Base-by-base conservation (phyloP, 1,284 basidiomycete species). In the Apiotrichum siamense region DNA sequence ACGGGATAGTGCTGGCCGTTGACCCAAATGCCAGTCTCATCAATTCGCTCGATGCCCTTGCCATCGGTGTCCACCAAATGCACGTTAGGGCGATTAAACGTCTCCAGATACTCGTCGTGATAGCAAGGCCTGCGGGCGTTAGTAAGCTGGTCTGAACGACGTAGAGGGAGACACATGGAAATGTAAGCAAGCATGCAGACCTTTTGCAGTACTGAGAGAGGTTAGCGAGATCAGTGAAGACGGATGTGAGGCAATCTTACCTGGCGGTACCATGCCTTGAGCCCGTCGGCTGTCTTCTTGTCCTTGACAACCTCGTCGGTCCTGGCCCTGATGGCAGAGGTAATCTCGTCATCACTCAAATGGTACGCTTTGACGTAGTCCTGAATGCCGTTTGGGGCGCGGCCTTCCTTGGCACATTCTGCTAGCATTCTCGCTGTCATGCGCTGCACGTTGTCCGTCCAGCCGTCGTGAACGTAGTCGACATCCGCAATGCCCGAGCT, bases 251-350 rank as follows among this genome's bases (percentile, higher is more conserved):
- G n/a, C n/a, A n/a, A n/a, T n/a, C n/a, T n/a, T n/a, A n/a, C n/a
- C n/a, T 50, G 55, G n/a, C 47, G 23, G 51, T 57, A 57, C 48
- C 49, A 52, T 5, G 49, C 55, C 46, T 57, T 57, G 47, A 57
- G 51, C 3, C 17, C 20, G 15, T 49, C 20, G 12, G 55, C 50
- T 3, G 48, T 44, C 42, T 41, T 11, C 15, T 27, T 33, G 29
- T 57, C 50, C 31, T 48, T 40, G 36, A 52, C 50, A 15, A 53
- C 44, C 26, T 49, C 51, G 37, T 57, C 45, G 9, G 17, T 17
- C 15, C 54, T 50, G 10, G 27, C 44, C 12, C 55, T 47, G 3
- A 57, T 35, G 7, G 37, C 39, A 10, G 25, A 33, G 3, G 24
- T 50, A 37, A 35, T 25, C 37, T 50, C 40, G 45, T 57, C 48